Evolutionary conservation across 352 stramenopile genomes (phyloP), one percentile per base, ranked within the genome.

Genomic region (Blastocystis sp.): DNA sequence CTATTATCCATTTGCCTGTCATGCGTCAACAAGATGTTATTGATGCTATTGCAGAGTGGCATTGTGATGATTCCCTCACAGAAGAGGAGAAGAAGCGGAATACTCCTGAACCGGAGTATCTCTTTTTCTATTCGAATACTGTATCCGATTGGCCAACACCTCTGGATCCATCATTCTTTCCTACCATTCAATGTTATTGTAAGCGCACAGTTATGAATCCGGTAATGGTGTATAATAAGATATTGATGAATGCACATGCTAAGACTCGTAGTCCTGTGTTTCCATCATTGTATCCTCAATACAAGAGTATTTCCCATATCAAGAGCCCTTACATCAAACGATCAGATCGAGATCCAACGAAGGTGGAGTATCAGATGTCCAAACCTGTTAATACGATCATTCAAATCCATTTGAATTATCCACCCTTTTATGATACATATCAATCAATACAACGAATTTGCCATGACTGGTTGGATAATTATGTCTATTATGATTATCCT

Each of bases 1-100:
- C 95, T 94, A 95, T 99, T n/a, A 95, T 98, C 29, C 89, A 99
- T 39, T 91, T 99, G 7, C 96, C 96, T 27, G 98, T 99, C 87
- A 98, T 99, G 86, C 95, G 99, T 77, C 95, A 98, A 91, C 89
- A 92, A 65, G 90, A 95, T 14, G 89, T 99, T 35, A 87, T 98
- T 6, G 89, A 92, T 39, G 94, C 94, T 14, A 83, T 83, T 1
- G 19, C n/a, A 32, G 12, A 1, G 80, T 24, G n/a, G 2, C 12
- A 52, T 6, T 52, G 57, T 29, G 71, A 90, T n/a, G 63, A 86
- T 12, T 65, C 86, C 24, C 88, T 90, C 29, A 89, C 78, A 9
- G 71, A 88, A 19, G 56, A 78, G 24, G 88, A 90, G 56, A 87
- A 78, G 39, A 32, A 58, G 19, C 78, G 88, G 12, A 90, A 90